These are phyloP conservation scores for Fusarium sp. DNA, from an alignment of 2,329 filamentous ascomycete genomes.

Conservation along the genomic window DNA sequence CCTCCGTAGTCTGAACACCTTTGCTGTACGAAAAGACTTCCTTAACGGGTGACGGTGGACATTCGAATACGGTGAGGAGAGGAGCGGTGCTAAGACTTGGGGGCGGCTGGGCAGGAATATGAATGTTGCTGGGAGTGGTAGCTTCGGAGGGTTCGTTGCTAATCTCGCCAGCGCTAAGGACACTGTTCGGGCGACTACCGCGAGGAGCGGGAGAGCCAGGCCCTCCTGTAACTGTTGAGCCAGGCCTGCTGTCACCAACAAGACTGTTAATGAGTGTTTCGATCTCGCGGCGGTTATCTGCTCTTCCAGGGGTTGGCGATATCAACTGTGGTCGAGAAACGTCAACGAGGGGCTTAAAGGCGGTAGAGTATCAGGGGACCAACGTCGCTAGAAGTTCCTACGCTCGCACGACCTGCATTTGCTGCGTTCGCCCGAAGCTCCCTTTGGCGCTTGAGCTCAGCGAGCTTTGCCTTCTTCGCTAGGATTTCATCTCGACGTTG, in stretches of 20 bases:
- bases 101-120: slow-evolving; percentile 61
- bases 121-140: slow-evolving; percentile 60
- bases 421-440: slow-evolving; percentile 85
- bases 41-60: slow-evolving; percentile 77
- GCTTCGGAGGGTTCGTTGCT: slow-evolving; percentile 79
- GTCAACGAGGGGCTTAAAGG: slow-evolving; percentile 31
- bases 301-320: slow-evolving; percentile 76
- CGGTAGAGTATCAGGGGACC: slow-evolving; percentile 47
- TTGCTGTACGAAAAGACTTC: slow-evolving; percentile 98
- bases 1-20: slow-evolving; percentile 89
- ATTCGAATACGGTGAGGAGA: slow-evolving; percentile 83
- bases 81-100: slow-evolving; percentile 79
- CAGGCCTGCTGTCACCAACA: slow-evolving; percentile 80
- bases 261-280: slow-evolving; percentile 88
- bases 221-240: slow-evolving; percentile 73
- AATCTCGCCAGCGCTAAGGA: slow-evolving; percentile 83
- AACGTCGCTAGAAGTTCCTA: slow-evolving; percentile 79
- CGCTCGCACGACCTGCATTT: slow-evolving; percentile 74
- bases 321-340: slow-evolving; percentile 58
- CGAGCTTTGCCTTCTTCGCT: slow-evolving; percentile 96
- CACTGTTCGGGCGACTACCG: slow-evolving; percentile 86
- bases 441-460: slow-evolving; percentile 92
- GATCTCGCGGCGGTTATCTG: slow-evolving; percentile 79
- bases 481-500: slow-evolving; percentile 95
- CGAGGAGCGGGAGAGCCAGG: slow-evolving; percentile 74